Evolutionary conservation across 495 filamentous ascomycete genomes (phyloP), one percentile per base, ranked within the genome.

Genomic region (Talaromyces thailandensis): DNA sequence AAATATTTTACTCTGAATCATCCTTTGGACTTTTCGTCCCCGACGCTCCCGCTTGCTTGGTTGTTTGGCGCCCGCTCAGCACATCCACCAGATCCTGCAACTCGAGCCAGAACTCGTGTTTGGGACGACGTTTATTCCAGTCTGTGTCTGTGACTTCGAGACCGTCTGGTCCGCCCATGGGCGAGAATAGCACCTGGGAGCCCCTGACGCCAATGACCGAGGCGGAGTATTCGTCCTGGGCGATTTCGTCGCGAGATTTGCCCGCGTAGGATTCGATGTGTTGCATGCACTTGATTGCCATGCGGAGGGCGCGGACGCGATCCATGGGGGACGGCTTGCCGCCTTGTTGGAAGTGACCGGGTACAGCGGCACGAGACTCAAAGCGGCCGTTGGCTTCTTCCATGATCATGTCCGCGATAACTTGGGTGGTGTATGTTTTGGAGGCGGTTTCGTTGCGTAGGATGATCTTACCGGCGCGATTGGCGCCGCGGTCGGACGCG

Each of bases 261-360:
- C 82, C 84, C 1, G 84, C 86, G 64, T 85, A 95, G 28, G 77
- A 74, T 74, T 99, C 95, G 6, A 99, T 75, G 67, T 95, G 90
- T 74, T 96, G 85, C 65, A 98, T 86, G 69, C 90, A 93, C 70
- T 88, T 90, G 69, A 98, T 93, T 16, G 93, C 91, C 68, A 99
- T 85, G 55, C 95, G 84, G 9, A 96, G 86, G 2, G 95, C 94
- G 61, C 95, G 87, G 55, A 93, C 91, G 61, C 95, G 87, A 73
- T 99, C 95, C 93, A 98, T 97, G 5, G 93, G 86, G 1, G 90
- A 93, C 0, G 95, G 95, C 24, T 88, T 91, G 43, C 92, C 92
- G 68, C 94, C 94, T 75, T 98, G 93, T 73, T 97, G 94, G 67
- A 97, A 94, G 74, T 98, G 94, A 23, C 95, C 95, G 0, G 95